A percentile compares a stretch with the other conserved stretches of the same genome.
phyloP scores from a whole-genome alignment of 129 eudicot species.

The Chrysanthemum makinoi region DNA sequence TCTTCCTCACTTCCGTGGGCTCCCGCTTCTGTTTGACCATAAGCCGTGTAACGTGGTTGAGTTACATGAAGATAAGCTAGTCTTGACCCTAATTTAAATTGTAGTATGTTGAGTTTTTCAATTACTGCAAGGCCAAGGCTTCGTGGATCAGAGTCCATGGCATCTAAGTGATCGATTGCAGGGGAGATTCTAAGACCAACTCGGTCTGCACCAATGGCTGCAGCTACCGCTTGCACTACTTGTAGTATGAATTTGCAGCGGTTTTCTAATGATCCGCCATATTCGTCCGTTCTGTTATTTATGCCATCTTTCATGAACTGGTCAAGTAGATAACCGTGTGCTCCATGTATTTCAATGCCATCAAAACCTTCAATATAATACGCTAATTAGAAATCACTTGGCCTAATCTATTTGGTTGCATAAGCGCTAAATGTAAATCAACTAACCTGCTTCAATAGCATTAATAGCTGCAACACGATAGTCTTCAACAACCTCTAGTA shows the following conservation, averaged over 20 bases:
- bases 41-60: constrained; percentile 92
- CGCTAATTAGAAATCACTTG: constrained; percentile 1
- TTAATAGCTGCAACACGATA: constrained; percentile 78
- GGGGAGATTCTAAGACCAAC: constrained; percentile 89
- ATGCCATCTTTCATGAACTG: constrained; percentile 89
- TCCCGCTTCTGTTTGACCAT: constrained; percentile 85
- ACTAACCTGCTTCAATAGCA: constrained; percentile 84
- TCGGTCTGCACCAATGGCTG: constrained; percentile 65
- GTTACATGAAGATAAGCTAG: constrained; percentile 79
- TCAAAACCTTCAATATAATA: constrained; percentile 61
- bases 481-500: constrained; percentile 56
- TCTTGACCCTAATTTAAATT: constrained; percentile 37
- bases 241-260: constrained; percentile 70
- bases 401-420: neutral
- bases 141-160: constrained; percentile 84
- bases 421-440: neutral
- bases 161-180: constrained; percentile 93
- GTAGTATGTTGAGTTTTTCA: constrained; percentile 59
- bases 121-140: constrained; percentile 70
- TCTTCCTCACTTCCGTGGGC: constrained; percentile 66
- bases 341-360: constrained; percentile 94
- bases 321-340: constrained; percentile 93
- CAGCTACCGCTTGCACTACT: constrained; percentile 52
- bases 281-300: constrained; percentile 72
- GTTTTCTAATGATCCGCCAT: constrained; percentile 74